These are phyloP conservation scores for Metarhizium sp. DNA, from an alignment of 2,329 filamentous ascomycete genomes.

Conservation along the genomic window DNA sequence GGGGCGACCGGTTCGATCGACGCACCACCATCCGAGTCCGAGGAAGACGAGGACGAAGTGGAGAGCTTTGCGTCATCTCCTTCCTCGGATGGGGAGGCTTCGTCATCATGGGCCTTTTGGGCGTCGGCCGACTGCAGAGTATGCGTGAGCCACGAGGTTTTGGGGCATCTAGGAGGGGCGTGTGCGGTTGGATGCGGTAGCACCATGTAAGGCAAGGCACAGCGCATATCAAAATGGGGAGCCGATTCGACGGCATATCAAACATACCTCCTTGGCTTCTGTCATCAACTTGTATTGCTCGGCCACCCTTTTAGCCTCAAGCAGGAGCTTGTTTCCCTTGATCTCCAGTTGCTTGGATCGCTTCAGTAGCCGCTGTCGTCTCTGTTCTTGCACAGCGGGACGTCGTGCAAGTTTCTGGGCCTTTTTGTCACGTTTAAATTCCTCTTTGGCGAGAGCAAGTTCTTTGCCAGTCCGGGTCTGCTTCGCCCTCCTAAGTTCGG, in stretches of 20 bases:
- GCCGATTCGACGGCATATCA: background rate
- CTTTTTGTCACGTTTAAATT: slow-evolving; percentile 23
- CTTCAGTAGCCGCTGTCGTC: slow-evolving; percentile 24
- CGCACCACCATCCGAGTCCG: slow-evolving; percentile 15
- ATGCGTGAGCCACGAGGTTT: slow-evolving; percentile 1
- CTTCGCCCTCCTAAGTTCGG: background rate
- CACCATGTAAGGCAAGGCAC: background rate
- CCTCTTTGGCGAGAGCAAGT: slow-evolving; percentile 9
- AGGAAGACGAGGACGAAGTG: slow-evolving; percentile 9
- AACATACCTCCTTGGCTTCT: slow-evolving; percentile 9
- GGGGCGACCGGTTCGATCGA: slow-evolving; percentile 11
- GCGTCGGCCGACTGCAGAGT: slow-evolving; percentile 11
- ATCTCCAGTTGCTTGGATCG: slow-evolving; percentile 29
- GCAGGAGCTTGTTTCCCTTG: slow-evolving; percentile 29
- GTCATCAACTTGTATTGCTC: slow-evolving; percentile 17
- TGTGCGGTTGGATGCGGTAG: background rate
- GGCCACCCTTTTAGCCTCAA: slow-evolving; percentile 26
- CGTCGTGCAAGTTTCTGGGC: slow-evolving; percentile 17
- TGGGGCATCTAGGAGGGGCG: background rate
- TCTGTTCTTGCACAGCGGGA: slow-evolving; percentile 27
- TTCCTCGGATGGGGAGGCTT: slow-evolving; percentile 10
- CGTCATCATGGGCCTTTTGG: slow-evolving; percentile 10
- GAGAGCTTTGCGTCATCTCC: slow-evolving; percentile 11
- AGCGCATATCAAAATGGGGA: background rate
- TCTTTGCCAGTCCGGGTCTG: slow-evolving; percentile 19